Conservation (phyloP, 2,329 filamentous ascomycete species). For the Diaporthe vexans region DNA sequence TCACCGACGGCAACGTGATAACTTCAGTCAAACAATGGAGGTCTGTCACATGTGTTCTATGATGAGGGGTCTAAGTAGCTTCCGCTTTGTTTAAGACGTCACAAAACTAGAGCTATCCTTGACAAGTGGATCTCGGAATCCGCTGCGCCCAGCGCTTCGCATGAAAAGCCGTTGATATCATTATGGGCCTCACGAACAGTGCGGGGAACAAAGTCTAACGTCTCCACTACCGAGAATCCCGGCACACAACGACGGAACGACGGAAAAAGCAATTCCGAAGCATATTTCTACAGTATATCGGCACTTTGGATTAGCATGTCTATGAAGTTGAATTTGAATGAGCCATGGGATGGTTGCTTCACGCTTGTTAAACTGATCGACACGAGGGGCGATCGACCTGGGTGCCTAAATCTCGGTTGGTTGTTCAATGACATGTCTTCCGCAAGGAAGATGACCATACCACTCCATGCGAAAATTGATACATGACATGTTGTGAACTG, state of each 20-base stretch:
- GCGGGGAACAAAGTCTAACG: slow-evolving; percentile 20
- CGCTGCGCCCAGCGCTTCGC: background rate
- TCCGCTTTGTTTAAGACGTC: slow-evolving; percentile 8
- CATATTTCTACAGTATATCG: background rate
- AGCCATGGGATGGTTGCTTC: too few species aligned
- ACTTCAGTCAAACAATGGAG: background rate
- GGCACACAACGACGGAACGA: background rate
- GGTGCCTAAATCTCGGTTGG: too few species aligned
- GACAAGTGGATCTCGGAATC: slow-evolving; percentile 1
- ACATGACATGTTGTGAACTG: too few species aligned
- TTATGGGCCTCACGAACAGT: background rate
- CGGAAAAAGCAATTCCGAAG: background rate
- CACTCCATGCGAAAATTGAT: too few species aligned
- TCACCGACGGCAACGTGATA: background rate
- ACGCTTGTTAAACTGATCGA: too few species aligned
- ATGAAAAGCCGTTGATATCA: background rate
- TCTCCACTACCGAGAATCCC: background rate
- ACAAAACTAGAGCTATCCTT: slow-evolving; percentile 3
- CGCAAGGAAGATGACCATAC: too few species aligned
- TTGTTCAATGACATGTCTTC: too few species aligned
- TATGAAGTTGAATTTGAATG: too few species aligned
- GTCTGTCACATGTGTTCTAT: background rate
- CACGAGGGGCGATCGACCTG: too few species aligned
- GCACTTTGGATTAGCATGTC: background rate
- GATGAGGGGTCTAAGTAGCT: slow-evolving; percentile 3